Percentiles rank a stretch among this genome's conserved stretches.
phyloP scores from a whole-genome alignment of 768 basidiomycete genomes.

The Steccherinum ochraceum region DNA sequence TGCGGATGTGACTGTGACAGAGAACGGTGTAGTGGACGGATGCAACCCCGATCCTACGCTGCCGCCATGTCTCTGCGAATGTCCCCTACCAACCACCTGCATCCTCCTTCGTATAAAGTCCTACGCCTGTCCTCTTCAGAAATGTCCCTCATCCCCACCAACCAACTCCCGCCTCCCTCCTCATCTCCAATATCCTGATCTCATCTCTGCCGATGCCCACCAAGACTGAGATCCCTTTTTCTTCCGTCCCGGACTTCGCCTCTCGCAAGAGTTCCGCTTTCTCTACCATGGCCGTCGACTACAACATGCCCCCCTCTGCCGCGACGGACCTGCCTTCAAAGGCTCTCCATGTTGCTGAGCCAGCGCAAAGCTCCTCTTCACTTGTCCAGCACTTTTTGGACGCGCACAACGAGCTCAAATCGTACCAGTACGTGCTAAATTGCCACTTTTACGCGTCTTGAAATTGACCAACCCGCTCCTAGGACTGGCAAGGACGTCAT shows the following conservation, averaged over 20 bases:
- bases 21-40: too few species aligned
- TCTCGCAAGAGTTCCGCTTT: constrained; percentile 4
- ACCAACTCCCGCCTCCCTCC: too few species aligned
- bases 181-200: neutral
- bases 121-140: too few species aligned
- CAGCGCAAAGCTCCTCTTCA: constrained; percentile 7
- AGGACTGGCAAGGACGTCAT: constrained; percentile 60
- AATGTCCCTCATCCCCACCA: too few species aligned
- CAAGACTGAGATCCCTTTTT: constrained; percentile 2
- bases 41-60: too few species aligned
- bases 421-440: constrained; percentile 45
- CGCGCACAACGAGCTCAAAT: constrained; percentile 55
- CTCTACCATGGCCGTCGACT: neutral
- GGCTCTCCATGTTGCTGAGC: neutral
- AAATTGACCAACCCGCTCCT: neutral
- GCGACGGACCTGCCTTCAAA: too few species aligned
- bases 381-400: constrained; percentile 48
- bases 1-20: neutral
- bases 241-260: constrained; percentile 3
- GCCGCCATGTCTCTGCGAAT: too few species aligned
- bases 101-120: too few species aligned
- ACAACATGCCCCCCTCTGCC: neutral
- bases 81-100: too few species aligned
- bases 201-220: constrained; percentile 5
- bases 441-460: neutral